Conservation (phyloP, 768 basidiomycete species). For the Gymnopilus junonius region DNA sequence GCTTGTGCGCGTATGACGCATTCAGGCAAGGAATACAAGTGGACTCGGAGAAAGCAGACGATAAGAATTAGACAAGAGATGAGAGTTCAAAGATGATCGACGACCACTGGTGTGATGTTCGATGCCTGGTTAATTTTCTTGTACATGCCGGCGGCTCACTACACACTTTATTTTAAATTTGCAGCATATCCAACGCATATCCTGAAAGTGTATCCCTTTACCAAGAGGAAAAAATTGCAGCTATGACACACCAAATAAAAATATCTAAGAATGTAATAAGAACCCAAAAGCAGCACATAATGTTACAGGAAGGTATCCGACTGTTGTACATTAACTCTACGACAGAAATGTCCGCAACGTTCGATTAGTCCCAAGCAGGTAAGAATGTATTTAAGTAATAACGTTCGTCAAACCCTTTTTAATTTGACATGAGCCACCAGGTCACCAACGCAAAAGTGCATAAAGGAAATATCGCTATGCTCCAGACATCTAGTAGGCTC, state of each 20-base stretch:
- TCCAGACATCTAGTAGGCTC: constrained; percentile 43
- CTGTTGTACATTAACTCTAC: background rate
- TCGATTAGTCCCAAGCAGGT: background rate
- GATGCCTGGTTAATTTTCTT: no score
- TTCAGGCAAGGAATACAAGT: no score
- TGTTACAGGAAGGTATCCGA: background rate
- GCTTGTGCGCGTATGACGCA: no score
- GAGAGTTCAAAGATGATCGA: no score
- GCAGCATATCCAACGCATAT: no score
- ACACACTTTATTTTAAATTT: no score
- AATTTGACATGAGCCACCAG: constrained; percentile 31
- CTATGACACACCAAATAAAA: background rate
- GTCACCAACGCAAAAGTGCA: constrained; percentile 43
- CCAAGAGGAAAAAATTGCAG: background rate
- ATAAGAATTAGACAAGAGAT: no score
- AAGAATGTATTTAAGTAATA: background rate
- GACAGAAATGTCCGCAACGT: background rate
- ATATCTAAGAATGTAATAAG: background rate
- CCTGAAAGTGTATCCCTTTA: no score
- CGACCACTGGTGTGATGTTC: no score
- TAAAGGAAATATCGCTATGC: constrained; percentile 48
- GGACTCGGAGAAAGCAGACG: no score
- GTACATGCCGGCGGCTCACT: no score
- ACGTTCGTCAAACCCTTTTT: background rate
- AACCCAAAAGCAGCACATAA: background rate